Evolutionary conservation across 805 yeast species (phyloP).

Genomic region (Brettanomyces bruxellensis): DNA sequence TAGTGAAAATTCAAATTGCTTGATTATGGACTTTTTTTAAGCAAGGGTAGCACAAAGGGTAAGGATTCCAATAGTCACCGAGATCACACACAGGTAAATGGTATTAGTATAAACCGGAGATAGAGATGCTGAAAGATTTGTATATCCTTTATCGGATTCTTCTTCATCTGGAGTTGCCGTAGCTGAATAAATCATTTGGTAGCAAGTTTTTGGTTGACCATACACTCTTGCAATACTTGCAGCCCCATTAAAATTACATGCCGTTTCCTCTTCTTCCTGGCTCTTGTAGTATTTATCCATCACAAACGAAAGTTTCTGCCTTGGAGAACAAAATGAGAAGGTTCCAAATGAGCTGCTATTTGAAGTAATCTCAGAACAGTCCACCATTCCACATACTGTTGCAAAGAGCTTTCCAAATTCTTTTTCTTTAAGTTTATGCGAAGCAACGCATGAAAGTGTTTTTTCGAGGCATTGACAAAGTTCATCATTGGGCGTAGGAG

Average conservation of each 20-base stretch:
- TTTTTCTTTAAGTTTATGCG: slow-evolving; percentile 35
- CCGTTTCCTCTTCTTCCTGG: slow-evolving; percentile 35
- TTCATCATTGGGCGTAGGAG: slow-evolving; percentile 66
- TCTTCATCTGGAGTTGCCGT: slow-evolving; percentile 15
- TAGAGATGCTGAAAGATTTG: background rate
- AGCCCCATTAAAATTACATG: slow-evolving; percentile 66
- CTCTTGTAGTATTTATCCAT: slow-evolving; percentile 54
- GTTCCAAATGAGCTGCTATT: slow-evolving; percentile 63
- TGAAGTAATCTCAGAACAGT: slow-evolving; percentile 52
- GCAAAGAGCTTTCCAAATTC: slow-evolving; percentile 58
- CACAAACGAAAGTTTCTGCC: slow-evolving; percentile 59
- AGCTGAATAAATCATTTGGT: slow-evolving; percentile 36
- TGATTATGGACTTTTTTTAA: too few relatives aligned
- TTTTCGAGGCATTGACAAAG: slow-evolving; percentile 55
- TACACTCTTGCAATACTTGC: slow-evolving; percentile 43
- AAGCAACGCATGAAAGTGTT: slow-evolving; percentile 52
- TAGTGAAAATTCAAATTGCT: too few relatives aligned
- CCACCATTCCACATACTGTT: slow-evolving; percentile 45
- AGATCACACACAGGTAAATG: too few relatives aligned
- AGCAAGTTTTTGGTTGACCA: slow-evolving; percentile 37
- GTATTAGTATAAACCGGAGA: too few relatives aligned
- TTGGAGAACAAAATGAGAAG: slow-evolving; percentile 62
- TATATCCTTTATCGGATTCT: background rate
- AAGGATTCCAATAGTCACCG: too few relatives aligned
- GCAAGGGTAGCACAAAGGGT: too few relatives aligned